Evolutionary conservation across 2,329 filamentous ascomycete species (phyloP).

Genomic region (Verticillium klebahnii): DNA sequence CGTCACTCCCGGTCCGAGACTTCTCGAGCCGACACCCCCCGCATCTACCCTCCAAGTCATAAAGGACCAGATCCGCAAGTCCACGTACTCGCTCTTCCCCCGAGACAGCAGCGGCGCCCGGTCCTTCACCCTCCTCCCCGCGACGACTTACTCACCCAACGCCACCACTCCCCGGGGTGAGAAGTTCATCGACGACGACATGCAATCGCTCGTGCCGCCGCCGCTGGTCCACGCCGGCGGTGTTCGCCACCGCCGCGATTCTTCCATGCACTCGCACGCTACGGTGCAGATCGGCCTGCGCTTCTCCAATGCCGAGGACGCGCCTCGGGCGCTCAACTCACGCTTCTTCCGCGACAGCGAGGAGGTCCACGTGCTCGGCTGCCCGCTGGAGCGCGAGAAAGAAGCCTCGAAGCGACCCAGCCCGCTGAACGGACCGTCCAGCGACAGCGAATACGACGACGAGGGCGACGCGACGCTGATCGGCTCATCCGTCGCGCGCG

Average conservation of each 20-base stretch:
- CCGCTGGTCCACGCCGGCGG: constrained; percentile 19
- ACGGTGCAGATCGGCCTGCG: constrained; percentile 69
- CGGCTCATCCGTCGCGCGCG: constrained; percentile 5
- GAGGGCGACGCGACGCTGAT: constrained; percentile 12
- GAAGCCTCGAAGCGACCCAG: constrained; percentile 20
- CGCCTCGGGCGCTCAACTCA: constrained; percentile 29
- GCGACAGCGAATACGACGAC: constrained; percentile 13
- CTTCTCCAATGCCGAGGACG: constrained; percentile 55
- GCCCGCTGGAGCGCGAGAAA: constrained; percentile 18
- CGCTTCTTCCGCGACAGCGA: constrained; percentile 24
- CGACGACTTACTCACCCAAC: constrained; percentile 38
- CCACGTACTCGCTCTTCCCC: constrained; percentile 37
- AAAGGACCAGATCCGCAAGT: constrained; percentile 26
- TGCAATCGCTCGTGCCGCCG: constrained; percentile 8
- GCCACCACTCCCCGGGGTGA: background rate
- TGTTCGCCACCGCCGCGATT: constrained; percentile 48
- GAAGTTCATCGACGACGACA: constrained; percentile 5
- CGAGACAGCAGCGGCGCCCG: constrained; percentile 20
- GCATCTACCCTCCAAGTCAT: constrained; percentile 10
- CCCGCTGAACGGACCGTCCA: constrained; percentile 19
- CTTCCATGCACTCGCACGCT: constrained; percentile 56
- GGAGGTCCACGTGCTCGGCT: constrained; percentile 33
- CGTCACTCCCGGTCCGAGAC: constrained; percentile 16
- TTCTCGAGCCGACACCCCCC: constrained; percentile 8
- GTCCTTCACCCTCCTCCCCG: constrained; percentile 36